phyloP scores from a whole-genome alignment of 257 asterid genomes.

The Datura wrightii region DNA sequence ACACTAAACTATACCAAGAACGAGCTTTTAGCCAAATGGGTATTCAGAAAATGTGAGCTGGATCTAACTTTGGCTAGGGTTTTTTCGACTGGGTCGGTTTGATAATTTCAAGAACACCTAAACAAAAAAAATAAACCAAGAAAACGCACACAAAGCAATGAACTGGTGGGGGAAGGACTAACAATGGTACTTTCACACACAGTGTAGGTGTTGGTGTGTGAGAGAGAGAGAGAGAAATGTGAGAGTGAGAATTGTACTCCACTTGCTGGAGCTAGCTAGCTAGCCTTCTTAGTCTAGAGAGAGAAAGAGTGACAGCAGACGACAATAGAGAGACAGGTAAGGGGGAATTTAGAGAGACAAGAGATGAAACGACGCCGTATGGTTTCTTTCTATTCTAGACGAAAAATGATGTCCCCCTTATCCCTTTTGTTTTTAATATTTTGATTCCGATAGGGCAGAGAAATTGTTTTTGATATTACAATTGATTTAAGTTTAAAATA shows the following conservation, averaged over 20 bases:
- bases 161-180: neutral
- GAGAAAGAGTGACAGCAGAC: slow-evolving; percentile 19
- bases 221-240: neutral
- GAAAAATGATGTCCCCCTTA: slow-evolving; percentile 20
- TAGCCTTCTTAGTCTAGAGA: neutral
- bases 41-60: neutral
- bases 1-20: slow-evolving; percentile 6
- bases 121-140: neutral
- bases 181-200: neutral
- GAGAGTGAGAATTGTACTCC: slow-evolving; percentile 25
- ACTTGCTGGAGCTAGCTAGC: slow-evolving; percentile 9
- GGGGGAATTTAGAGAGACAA: slow-evolving; percentile 28
- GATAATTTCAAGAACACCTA: neutral
- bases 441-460: too few relatives aligned
- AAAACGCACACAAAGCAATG: neutral
- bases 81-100: slow-evolving; percentile 21
- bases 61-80: slow-evolving; percentile 61
- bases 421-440: neutral
- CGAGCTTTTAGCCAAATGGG: neutral
- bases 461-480: too few relatives aligned
- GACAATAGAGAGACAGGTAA: slow-evolving; percentile 39
- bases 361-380: slow-evolving; percentile 34
- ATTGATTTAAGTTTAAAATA: too few relatives aligned
- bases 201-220: slow-evolving; percentile 34
- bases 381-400: neutral